phyloP scores from a whole-genome alignment of 257 asterid genomes.

The Solanum chaucha region DNA sequence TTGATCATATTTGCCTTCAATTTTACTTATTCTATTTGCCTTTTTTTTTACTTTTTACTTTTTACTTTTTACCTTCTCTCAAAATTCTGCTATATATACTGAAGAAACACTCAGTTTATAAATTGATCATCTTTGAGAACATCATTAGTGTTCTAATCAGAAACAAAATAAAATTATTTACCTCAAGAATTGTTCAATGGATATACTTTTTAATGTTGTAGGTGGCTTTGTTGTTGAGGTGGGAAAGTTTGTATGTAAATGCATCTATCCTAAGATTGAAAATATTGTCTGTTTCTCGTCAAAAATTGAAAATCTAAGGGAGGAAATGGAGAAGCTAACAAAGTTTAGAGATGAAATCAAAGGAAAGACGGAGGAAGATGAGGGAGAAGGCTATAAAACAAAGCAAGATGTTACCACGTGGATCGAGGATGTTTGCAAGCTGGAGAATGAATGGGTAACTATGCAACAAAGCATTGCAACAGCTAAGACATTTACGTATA shows the following conservation, averaged over 20 bases:
- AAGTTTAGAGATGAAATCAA: background rate
- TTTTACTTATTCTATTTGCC: background rate
- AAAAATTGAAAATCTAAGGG: background rate
- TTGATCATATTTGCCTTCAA: background rate
- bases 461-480: background rate
- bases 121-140: background rate
- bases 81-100: fast-evolving
- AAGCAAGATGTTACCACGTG: fast-evolving
- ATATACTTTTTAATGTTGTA: background rate
- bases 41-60: background rate
- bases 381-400: background rate
- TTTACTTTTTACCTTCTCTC: background rate
- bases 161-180: too few species aligned
- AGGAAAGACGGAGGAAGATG: fast-evolving
- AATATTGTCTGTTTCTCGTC: background rate
- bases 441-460: fast-evolving
- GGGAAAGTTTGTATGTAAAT: background rate
- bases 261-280: background rate
- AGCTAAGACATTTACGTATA: fast-evolving
- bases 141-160: background rate
- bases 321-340: background rate
- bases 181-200: background rate
- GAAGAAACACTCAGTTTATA: background rate
- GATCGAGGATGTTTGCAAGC: background rate
- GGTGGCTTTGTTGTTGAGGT: background rate